A percentile compares a stretch with the other conserved stretches of the same genome.
These are phyloP conservation scores for Cyclospora cayetanensis DNA, from an alignment of 169 alveolate genomes.

Conservation along the genomic window DNA sequence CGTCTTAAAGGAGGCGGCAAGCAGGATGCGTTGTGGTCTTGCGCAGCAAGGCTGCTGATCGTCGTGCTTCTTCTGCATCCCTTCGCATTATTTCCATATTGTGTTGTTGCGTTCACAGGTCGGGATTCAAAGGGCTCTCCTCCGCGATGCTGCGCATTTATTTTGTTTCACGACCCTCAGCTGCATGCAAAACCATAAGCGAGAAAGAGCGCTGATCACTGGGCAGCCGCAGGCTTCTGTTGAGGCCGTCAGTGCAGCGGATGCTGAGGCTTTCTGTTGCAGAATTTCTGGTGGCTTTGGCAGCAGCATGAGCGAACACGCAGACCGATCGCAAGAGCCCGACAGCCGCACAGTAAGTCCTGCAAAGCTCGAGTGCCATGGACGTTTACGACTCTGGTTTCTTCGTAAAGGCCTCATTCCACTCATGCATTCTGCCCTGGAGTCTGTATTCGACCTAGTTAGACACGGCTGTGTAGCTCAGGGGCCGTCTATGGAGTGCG, in stretches of 20 bases:
- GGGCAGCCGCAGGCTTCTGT: background rate
- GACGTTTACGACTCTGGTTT: no score
- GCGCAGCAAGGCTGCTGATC: no score
- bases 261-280: background rate
- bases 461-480: no score
- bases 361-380: no score
- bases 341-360: background rate
- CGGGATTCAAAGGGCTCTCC: conserved; percentile 6
- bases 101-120: background rate
- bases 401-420: no score
- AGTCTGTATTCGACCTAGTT: no score
- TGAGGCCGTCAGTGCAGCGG: background rate
- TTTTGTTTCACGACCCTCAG: background rate
- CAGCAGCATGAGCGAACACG: background rate
- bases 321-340: background rate
- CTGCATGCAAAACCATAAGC: background rate
- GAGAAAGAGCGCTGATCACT: background rate
- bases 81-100: background rate
- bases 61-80: background rate
- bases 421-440: no score
- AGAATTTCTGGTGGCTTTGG: background rate
- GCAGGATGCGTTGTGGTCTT: no score
- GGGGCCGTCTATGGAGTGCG: no score
- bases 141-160: conserved; percentile 6
- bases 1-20: no score